Evolutionary conservation across 345 rosid genomes (phyloP).

Genomic region (Corymbia maculata): DNA sequence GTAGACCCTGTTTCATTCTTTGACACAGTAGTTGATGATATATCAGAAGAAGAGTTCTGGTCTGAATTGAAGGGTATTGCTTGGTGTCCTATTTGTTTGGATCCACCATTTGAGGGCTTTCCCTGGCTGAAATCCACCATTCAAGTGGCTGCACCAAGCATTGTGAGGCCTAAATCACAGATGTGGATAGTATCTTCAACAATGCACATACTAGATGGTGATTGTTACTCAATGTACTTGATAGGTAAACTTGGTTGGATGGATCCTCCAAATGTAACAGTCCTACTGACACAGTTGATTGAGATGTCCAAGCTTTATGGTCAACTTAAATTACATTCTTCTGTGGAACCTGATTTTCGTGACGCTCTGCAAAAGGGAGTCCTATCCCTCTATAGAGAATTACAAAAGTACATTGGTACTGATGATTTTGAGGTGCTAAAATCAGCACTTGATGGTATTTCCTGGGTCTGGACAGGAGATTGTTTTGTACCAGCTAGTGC

Average conservation of each 20-base stretch:
- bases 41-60: slow-evolving; percentile 82
- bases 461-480: slow-evolving; percentile 96
- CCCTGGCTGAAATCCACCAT: slow-evolving; percentile 70
- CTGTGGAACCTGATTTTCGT: slow-evolving; percentile 34
- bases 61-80: slow-evolving; percentile 59
- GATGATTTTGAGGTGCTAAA: slow-evolving; percentile 49
- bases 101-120: slow-evolving; percentile 66
- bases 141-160: slow-evolving; percentile 58
- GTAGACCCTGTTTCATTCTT: slow-evolving; percentile 29
- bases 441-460: slow-evolving; percentile 56
- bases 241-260: slow-evolving; percentile 81
- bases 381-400: slow-evolving; percentile 44
- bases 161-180: slow-evolving; percentile 80
- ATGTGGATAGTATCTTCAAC: slow-evolving; percentile 71
- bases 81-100: slow-evolving; percentile 75
- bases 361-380: slow-evolving; percentile 56
- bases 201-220: slow-evolving; percentile 71
- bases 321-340: slow-evolving; percentile 40
- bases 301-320: slow-evolving; percentile 64
- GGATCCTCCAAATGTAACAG: slow-evolving; percentile 38
- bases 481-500: slow-evolving; percentile 69
- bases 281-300: slow-evolving; percentile 54
- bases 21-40: slow-evolving; percentile 35
- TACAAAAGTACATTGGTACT: slow-evolving; percentile 53
- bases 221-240: slow-evolving; percentile 48